Base-by-base conservation (phyloP, 2,329 filamentous ascomycete species). In the Aureobasidium uvarum region DNA sequence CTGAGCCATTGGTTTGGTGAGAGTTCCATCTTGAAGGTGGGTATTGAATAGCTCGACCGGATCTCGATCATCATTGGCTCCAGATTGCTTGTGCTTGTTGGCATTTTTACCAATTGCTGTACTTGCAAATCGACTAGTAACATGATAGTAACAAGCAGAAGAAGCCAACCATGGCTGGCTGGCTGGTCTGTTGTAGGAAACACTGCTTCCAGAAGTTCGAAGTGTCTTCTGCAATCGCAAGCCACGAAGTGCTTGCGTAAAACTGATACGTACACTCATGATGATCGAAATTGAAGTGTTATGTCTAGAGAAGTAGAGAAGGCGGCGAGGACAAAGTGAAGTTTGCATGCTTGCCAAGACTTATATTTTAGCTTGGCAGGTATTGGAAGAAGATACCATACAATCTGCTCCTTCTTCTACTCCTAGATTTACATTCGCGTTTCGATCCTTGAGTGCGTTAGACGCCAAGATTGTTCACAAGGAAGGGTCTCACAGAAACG, bases 331-430 rank as follows among this genome's bases (percentile, higher is more conserved):
- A 39, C n/a, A 13, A 3, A n/a, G 10, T 41, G 52, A 41, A 55
- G 52, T 55, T 55, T 55, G 52, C 52, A 39, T 55, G 6, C 5
- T 13, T 55, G 52, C 52, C 52, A 55, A 55, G 52, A 55, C 36
- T 55, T 50, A 16, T 18, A n/a, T 14, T n/a, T 31, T 11, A 41
- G 52, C 52, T 39, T 39, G 31, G 52, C 52, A 16, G 10, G 4
- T 20, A 23, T 10, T 13, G 7, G n/a, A 31, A 18, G 46, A 50
- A 50, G 25, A 5, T 31, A 18, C 28, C 8, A 25, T 46, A 25
- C 6, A 4, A 46, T 46, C 20, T 25, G 20, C 43, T 46, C 8
- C 43, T 13, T 45, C 11, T 46, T 25, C 43, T 46, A 14, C 1
- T 4, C n/a, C n/a, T 20, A 45, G n/a, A 11, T 1, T 13, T 23